Base-by-base conservation (phyloP, 2,329 filamentous ascomycete genomes). In the Hypoxylon sp. region DNA sequence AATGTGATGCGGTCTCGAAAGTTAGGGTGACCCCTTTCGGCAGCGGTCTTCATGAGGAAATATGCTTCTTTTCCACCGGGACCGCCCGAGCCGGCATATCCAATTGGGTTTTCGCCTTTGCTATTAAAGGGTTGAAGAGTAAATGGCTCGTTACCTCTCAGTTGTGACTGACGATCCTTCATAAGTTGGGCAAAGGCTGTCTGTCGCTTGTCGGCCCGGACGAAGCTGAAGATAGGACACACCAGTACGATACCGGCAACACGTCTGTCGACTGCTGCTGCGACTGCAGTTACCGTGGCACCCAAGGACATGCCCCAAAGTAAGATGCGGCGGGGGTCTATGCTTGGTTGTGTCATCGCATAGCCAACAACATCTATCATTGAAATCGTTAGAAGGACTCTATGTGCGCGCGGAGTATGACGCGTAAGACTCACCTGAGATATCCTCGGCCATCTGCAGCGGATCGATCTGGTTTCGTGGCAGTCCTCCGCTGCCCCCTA, bases 1-100 rank as follows among this genome's bases (percentile, higher is more conserved):
- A 79, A 46, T 8, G 74, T 75, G 33, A 73, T 78, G 24, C 69
- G 69, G 44, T 74, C 52, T 1, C 70, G 60, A n/a, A 76, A 78
- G 42, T 67, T 69, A 0, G 75, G 69, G 26, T 66, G 57, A 4
- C 70, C 63, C 5, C 62, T 42, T 3, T 72, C 64, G 0, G 33
- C 57, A 2, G 65, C 71, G 2, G 66, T 57, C 11, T 59, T 57
- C 66, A 75, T 73, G 26, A 77, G 58, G 17, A 26, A n/a, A 51
- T 73, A 73, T n/a, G 69, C 68, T 54, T 77, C 69, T 0, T 35
- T 44, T 0, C 74, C 71, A 2, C 65, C 74, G 0, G 71, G 55
- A 0, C 72, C 72, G 2, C 46, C 69, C 0, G 66, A 19, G 9
- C 71, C 71, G 33, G 31, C 71, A 13, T 29, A 50, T 3, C 55